These are phyloP conservation scores for Debaryomyces fabryi DNA, from an alignment of 1,139 yeast genomes.

Conservation along the genomic window DNA sequence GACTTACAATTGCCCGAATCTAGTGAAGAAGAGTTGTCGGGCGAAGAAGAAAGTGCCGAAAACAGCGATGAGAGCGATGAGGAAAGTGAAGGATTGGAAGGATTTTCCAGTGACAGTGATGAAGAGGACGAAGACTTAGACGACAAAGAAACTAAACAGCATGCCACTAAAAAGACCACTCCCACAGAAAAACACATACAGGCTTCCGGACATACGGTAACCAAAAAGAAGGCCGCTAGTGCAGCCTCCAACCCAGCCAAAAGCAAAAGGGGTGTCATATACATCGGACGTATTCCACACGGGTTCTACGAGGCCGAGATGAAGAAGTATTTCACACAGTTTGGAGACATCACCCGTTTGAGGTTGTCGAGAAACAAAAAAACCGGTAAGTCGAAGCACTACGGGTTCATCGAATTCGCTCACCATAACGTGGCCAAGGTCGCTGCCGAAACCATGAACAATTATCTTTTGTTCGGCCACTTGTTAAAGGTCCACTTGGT, in stretches of 20 bases:
- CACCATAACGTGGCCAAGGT: slow-evolving; percentile 75
- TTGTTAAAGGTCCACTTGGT: slow-evolving; percentile 65
- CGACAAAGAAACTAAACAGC: slow-evolving; percentile 11
- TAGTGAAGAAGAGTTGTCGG: slow-evolving; percentile 29
- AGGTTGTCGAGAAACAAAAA: slow-evolving; percentile 86
- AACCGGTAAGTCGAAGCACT: slow-evolving; percentile 91
- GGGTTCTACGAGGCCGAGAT: slow-evolving; percentile 88
- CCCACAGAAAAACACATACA: slow-evolving; percentile 1
- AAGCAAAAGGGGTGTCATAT: slow-evolving; percentile 63
- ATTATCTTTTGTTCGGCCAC: slow-evolving; percentile 87
- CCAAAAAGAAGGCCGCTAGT: slow-evolving; percentile 9
- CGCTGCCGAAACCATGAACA: slow-evolving; percentile 95
- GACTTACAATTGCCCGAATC: slow-evolving; percentile 38
- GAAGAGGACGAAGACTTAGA: slow-evolving; percentile 23
- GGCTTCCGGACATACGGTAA: slow-evolving; percentile 5
- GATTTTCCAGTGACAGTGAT: slow-evolving; percentile 22
- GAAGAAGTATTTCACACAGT: slow-evolving; percentile 81
- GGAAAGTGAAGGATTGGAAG: slow-evolving; percentile 27
- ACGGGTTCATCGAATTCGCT: slow-evolving; percentile 85
- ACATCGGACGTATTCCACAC: slow-evolving; percentile 89
- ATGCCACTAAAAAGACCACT: background rate
- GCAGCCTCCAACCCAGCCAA: slow-evolving; percentile 24
- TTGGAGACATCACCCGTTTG: slow-evolving; percentile 78
- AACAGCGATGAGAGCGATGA: slow-evolving; percentile 15
- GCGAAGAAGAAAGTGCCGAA: slow-evolving; percentile 24